Conservation (phyloP, 1,284 basidiomycete species). For the Rhodotorula sp. region DNA sequence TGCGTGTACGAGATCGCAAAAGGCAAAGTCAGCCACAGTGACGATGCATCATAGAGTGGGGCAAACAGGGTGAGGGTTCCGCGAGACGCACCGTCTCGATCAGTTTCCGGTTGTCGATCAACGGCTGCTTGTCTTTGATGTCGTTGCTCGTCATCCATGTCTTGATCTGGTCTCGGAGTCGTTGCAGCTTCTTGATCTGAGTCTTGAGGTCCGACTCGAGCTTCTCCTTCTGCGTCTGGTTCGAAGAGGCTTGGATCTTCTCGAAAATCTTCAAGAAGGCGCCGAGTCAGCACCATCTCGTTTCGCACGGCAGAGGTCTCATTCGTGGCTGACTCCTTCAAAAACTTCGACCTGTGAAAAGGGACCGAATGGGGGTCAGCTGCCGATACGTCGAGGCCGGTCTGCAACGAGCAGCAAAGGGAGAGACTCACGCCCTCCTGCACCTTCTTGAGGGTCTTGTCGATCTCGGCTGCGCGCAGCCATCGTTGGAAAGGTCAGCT, state of each 20-base stretch:
- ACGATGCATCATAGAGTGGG: too few relatives aligned
- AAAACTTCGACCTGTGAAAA: conserved; percentile 68
- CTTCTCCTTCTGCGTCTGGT: conserved; percentile 96
- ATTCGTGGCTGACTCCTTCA: conserved; percentile 57
- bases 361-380: neutral
- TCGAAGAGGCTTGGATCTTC: conserved; percentile 87
- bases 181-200: conserved; percentile 98
- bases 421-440: conserved; percentile 63
- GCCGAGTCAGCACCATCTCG: neutral
- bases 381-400: neutral
- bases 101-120: conserved; percentile 88
- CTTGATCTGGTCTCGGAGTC: conserved; percentile 98
- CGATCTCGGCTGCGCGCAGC: conserved; percentile 76
- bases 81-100: conserved; percentile 85
- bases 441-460: conserved; percentile 93
- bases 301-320: too few relatives aligned
- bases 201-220: conserved; percentile 92
- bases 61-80: neutral
- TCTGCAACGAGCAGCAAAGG: neutral
- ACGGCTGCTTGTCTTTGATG: conserved; percentile 96
- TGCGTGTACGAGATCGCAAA: too few relatives aligned
- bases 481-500: neutral
- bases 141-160: conserved; percentile 97
- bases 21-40: too few relatives aligned
- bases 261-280: conserved; percentile 66